Base-by-base conservation (phyloP, 495 filamentous ascomycete genomes). In the Glonium stellatum region DNA sequence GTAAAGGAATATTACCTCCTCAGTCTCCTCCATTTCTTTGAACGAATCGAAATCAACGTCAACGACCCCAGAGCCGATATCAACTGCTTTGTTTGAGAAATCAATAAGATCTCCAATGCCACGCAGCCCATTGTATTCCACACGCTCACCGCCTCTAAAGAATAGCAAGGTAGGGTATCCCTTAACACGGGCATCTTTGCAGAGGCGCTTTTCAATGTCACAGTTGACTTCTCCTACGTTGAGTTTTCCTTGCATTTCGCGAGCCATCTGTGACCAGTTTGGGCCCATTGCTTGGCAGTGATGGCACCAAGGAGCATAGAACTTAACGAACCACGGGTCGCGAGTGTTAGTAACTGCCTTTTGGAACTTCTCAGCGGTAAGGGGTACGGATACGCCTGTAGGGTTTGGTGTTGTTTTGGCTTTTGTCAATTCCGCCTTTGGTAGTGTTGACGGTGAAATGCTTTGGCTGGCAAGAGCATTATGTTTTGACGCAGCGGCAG, bases 181-280 rank as follows among this genome's bases (percentile, higher is more conserved):
- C 35, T 75, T 77, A 18, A 97, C 78, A 22, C 81, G 78, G 35
- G 87, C 87, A 66, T 97, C 91, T 72, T 93, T 95, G 79, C 93
- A 98, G 19, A 98, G 83, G 41, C 87, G 80, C 18, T 80, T 76
- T 67, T 98, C 87, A 5, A 77, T 74, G 35, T 96, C 92, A 70
- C 93, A 98, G 76, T 98, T 96, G 35, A 98, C 91, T 72, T 97
- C 93, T 54, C 95, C 93, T 67, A 97, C 79, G 67, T 96, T 96
- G 54, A 98, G 82, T 39, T 80, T 81, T 23, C 86, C 84, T 72
- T 91, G 83, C 85, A 96, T 89, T 69, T 93, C 88, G 67, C 89
- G 89, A 10, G 86, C 88, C 74, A 98, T 86, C 68, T 92, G 86
- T 57, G 82, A 77, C 93, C 93, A 98, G 66, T 84, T 89, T 10